Evolutionary conservation across 2,329 filamentous ascomycete species (phyloP), one percentile per base, ranked within the genome.

Genomic region (Plectosphaerella plurivora): DNA sequence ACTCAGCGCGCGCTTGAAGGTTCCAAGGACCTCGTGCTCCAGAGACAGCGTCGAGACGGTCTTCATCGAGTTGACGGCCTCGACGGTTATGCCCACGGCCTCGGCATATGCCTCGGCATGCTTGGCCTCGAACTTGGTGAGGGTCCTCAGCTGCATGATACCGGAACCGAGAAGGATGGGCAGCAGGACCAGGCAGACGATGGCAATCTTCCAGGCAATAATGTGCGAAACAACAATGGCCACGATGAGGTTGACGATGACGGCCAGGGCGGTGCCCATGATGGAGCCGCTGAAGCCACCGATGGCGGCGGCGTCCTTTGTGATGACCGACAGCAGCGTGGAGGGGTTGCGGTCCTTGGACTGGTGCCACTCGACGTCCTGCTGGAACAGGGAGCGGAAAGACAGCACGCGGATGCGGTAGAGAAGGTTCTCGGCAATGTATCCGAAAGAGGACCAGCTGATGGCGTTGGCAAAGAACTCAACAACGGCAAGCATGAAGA

Each of bases 301-400:
- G 36, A 84, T 58, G 1, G 78, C 72, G 50, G 75, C 77, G 6
- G 74, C 74, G 53, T 84, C 81, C 41, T 74, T 74, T 3, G 81
- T 82, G 47, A 85, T 81, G 54, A 77, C 73, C 1, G 74, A 73
- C 1, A 83, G 68, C 2, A 84, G 69, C 28, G 70, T 61, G 1
- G 73, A 68, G 0, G 81, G 78, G 10, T 66, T 77, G 12, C 78
- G 71, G 5, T 70, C 71, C 22, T 74, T 69, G 0, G 79, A 79
- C 56, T 81, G 73, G 57, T 84, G 80, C 80, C 82, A 86, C 48
- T 81, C 72, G 4, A 83, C 66, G 58, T 80, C 76, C 62, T 85
- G 82, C 49, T 78, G 71, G 36, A 86, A 70, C 1, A 85, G 65
- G 0, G 80, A 76, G 1, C 79, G 73, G 58, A 86, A 77, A 0